Percentiles rank a stretch among this genome's conserved stretches.
Conservation (phyloP, 2,329 filamentous ascomycete species). For the Pseudocercospora eumusae region DNA sequence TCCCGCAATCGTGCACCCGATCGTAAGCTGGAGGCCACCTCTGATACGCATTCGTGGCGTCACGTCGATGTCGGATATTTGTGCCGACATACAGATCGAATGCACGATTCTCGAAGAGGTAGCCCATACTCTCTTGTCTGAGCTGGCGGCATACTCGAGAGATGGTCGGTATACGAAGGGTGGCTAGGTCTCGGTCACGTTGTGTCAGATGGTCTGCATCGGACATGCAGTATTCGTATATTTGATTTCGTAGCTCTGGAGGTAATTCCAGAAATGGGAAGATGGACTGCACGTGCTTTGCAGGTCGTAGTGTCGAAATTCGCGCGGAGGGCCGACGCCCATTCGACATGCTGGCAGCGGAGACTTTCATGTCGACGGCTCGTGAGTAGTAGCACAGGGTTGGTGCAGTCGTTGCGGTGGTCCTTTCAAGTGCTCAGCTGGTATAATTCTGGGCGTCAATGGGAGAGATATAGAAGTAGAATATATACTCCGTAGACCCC, state of each 20-base stretch:
- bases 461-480: too few species aligned
- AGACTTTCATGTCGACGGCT: not conserved
- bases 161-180: not conserved
- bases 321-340: not conserved
- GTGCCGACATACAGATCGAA: not conserved
- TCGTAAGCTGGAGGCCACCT: not conserved
- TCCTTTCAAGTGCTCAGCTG: not conserved
- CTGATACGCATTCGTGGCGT: not conserved
- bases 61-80: not conserved
- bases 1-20: not conserved
- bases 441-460: not conserved
- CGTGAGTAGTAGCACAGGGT: not conserved
- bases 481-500: too few species aligned
- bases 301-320: not conserved
- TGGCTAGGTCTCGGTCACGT: not conserved
- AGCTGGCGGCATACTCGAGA: not conserved
- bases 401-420: not conserved
- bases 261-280: conserved; percentile 8
- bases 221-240: not conserved
- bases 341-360: not conserved
- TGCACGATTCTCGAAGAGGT: not conserved
- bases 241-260: conserved; percentile 1
- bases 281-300: not conserved
- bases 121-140: conserved; percentile 1
- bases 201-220: not conserved